phyloP scores from a whole-genome alignment of 2,329 filamentous ascomycete species.

The Hymenoscyphus scutula region DNA sequence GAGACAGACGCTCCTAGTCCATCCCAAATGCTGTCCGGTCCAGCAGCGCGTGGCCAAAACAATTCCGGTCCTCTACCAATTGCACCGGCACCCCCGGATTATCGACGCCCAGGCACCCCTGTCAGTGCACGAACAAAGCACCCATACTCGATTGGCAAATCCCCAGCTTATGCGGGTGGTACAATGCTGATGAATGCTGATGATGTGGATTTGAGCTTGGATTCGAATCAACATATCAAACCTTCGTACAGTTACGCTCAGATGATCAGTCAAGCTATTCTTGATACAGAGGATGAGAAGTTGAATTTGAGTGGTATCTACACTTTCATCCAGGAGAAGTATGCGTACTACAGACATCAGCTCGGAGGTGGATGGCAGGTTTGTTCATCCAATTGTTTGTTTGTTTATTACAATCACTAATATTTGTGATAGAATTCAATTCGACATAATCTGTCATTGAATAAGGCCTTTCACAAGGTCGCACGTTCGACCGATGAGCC shows the following conservation, averaged over 20 bases:
- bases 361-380: conserved; percentile 83
- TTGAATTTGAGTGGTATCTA: conserved; percentile 92
- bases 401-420: conserved; percentile 29
- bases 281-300: conserved; percentile 82
- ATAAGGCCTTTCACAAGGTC: conserved; percentile 92
- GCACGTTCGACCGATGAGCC: conserved; percentile 91
- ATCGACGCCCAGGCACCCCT: conserved; percentile 60
- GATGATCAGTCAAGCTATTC: conserved; percentile 93
- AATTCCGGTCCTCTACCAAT: conserved; percentile 44
- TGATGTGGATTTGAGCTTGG: conserved; percentile 74
- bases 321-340: conserved; percentile 84
- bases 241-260: conserved; percentile 95
- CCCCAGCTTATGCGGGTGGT: conserved; percentile 35
- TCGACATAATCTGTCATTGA: conserved; percentile 90
- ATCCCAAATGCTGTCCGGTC: conserved; percentile 8
- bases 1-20: conserved; percentile 14
- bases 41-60: conserved; percentile 22
- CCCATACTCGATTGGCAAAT: conserved; percentile 29
- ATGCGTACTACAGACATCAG: conserved; percentile 87
- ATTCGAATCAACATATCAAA: conserved; percentile 86
- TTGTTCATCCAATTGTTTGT: conserved; percentile 36
- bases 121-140: conserved; percentile 25
- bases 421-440: conserved; percentile 73
- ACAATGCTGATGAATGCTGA: conserved; percentile 47
- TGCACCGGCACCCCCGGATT: conserved; percentile 59